phyloP scores from a whole-genome alignment of 768 basidiomycete species.

The Xerocomellus chrysenteron region DNA sequence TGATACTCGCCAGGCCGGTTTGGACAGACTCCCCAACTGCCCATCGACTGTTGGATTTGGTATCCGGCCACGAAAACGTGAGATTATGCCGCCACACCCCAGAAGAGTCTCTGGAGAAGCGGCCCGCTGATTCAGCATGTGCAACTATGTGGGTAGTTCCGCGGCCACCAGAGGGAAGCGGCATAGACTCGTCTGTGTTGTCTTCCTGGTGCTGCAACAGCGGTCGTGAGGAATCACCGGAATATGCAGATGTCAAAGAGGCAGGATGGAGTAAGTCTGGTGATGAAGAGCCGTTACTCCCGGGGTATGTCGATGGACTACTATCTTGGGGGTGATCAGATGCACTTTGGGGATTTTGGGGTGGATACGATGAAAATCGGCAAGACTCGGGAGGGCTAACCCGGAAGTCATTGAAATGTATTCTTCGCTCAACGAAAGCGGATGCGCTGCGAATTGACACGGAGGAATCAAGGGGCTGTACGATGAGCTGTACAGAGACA shows the following conservation, averaged over 20 bases:
- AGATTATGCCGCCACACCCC: slow-evolving; percentile 66
- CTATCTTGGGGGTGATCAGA: slow-evolving; percentile 27
- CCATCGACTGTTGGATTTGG: slow-evolving; percentile 71
- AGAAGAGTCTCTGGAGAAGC: slow-evolving; percentile 52
- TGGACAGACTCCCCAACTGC: slow-evolving; percentile 76
- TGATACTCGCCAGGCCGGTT: slow-evolving; percentile 61
- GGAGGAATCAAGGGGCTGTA: slow-evolving; percentile 58
- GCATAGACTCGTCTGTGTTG: slow-evolving; percentile 9
- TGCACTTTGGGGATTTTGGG: slow-evolving; percentile 27
- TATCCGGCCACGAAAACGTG: slow-evolving; percentile 69
- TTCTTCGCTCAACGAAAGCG: slow-evolving; percentile 69
- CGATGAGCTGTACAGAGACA: slow-evolving; percentile 60
- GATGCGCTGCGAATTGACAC: slow-evolving; percentile 62
- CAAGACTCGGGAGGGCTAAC: slow-evolving; percentile 21
- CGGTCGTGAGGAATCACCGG: slow-evolving; percentile 26
- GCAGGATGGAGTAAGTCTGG: slow-evolving; percentile 20
- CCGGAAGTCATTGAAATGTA: slow-evolving; percentile 51
- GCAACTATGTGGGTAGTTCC: slow-evolving; percentile 52
- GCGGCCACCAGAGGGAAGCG: slow-evolving; percentile 19
- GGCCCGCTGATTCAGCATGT: slow-evolving; percentile 57
- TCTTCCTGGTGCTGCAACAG: slow-evolving; percentile 21
- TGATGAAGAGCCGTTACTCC: slow-evolving; percentile 13
- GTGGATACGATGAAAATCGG: slow-evolving; percentile 17
- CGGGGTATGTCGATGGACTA: slow-evolving; percentile 6
- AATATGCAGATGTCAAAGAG: slow-evolving; percentile 25